phyloP scores from a whole-genome alignment of 83 land plant genomes.

The Picea engelmannii region DNA sequence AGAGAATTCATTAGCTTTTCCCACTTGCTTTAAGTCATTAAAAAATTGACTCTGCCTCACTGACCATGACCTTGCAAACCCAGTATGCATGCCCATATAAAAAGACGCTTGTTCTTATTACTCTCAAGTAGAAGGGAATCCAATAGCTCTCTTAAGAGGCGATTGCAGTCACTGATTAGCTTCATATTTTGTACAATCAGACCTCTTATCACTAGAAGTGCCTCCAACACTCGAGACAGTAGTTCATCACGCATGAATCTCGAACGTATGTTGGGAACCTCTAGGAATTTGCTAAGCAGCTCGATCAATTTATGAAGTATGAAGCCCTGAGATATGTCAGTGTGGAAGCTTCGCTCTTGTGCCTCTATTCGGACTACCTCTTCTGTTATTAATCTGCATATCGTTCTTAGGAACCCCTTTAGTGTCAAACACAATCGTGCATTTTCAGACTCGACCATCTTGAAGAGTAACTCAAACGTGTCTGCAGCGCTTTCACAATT shows the following conservation, averaged over 20 bases:
- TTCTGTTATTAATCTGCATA: constrained; percentile 81
- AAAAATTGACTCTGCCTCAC: constrained; percentile 58
- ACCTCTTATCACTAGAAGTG: constrained; percentile 88
- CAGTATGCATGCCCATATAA: constrained; percentile 88
- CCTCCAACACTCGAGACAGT: constrained; percentile 88
- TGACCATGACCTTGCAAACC: constrained; percentile 81
- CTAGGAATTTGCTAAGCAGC: constrained; percentile 93
- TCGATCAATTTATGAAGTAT: constrained; percentile 96
- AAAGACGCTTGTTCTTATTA: constrained; percentile 89
- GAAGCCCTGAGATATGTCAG: constrained; percentile 97
- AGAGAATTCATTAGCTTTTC: constrained; percentile 55
- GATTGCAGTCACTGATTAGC: constrained; percentile 91
- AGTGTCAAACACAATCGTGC: constrained; percentile 92
- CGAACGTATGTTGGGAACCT: constrained; percentile 81
- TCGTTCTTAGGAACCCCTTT: constrained; percentile 69
- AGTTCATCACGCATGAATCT: constrained; percentile 91
- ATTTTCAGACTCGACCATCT: constrained; percentile 90
- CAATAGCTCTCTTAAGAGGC: constrained; percentile 82
- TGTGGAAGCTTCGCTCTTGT: constrained; percentile 84
- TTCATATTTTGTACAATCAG: constrained; percentile 97
- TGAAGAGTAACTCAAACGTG: constrained; percentile 92
- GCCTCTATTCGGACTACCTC: constrained; percentile 81
- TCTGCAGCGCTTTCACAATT: constrained; percentile 91
- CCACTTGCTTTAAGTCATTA: constrained; percentile 31
- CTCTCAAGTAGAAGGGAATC: constrained; percentile 91